phyloP scores from a whole-genome alignment of 176 grass and related monocot genomes.

The Tuctoria greenei region DNA sequence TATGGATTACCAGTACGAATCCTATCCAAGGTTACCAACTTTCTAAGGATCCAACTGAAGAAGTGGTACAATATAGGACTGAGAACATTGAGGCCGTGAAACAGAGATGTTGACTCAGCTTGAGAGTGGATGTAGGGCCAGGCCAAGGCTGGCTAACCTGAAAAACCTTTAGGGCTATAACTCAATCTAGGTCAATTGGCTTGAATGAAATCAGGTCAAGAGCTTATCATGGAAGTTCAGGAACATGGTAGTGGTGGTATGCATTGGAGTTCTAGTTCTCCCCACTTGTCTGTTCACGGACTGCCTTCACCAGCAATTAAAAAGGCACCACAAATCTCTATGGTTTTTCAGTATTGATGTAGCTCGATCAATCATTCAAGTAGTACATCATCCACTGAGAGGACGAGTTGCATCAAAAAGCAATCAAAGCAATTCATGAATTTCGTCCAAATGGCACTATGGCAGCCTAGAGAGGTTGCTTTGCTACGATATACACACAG shows the following conservation, averaged over 20 bases:
- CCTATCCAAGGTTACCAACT: background rate
- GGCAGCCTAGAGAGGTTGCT: conserved; percentile 10
- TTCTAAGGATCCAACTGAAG: background rate
- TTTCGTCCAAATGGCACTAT: conserved; percentile 23
- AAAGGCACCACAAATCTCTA: background rate
- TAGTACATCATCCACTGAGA: background rate
- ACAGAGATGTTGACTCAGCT: background rate
- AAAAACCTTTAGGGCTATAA: background rate
- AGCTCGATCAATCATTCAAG: background rate
- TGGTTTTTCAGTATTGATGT: background rate
- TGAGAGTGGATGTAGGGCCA: background rate
- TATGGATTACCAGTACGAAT: background rate
- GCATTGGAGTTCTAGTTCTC: background rate
- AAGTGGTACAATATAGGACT: background rate
- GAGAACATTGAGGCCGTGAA: background rate
- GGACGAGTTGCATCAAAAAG: background rate
- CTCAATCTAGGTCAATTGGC: background rate
- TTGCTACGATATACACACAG: background rate
- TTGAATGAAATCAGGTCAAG: background rate
- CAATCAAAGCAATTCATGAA: background rate
- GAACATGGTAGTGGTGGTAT: background rate
- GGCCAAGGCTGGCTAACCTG: background rate
- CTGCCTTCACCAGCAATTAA: background rate
- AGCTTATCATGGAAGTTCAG: conserved; percentile 7
- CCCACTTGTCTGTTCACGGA: background rate